Conservation (phyloP, 768 basidiomycete genomes). For the Lentinula sp. region DNA sequence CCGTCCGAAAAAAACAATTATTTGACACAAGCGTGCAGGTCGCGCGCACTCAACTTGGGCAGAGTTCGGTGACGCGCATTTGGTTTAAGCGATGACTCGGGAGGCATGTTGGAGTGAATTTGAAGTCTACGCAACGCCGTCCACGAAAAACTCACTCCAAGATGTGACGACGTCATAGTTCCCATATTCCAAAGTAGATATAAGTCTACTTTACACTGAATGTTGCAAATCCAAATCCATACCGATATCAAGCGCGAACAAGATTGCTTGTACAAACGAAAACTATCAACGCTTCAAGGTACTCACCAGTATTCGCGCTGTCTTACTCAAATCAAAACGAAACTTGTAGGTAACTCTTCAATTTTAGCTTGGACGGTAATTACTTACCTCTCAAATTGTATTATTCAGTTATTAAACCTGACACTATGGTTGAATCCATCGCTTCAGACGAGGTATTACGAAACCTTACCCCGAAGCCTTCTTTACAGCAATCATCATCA, state of each 20-base stretch:
- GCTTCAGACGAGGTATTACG: neutral
- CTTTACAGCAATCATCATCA: neutral
- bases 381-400: neutral
- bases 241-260: too few relatives aligned
- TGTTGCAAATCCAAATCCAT: neutral
- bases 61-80: neutral
- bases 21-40: too few relatives aligned
- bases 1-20: too few relatives aligned
- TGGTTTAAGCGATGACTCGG: neutral
- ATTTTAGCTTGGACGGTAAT: neutral
- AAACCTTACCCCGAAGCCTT: slow-evolving; percentile 2
- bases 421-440: neutral
- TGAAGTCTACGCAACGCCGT: neutral
- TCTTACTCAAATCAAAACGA: neutral
- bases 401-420: neutral
- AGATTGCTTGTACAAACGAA: neutral
- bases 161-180: neutral
- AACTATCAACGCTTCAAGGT: neutral
- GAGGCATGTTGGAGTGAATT: neutral
- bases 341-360: neutral
- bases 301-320: neutral
- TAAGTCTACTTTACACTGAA: neutral
- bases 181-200: neutral
- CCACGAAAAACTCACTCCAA: neutral
- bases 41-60: neutral